A percentile compares a stretch with the other conserved stretches of the same genome.
Evolutionary conservation across 441 rosid species (phyloP).

Genomic region (Mallotus repandus): DNA sequence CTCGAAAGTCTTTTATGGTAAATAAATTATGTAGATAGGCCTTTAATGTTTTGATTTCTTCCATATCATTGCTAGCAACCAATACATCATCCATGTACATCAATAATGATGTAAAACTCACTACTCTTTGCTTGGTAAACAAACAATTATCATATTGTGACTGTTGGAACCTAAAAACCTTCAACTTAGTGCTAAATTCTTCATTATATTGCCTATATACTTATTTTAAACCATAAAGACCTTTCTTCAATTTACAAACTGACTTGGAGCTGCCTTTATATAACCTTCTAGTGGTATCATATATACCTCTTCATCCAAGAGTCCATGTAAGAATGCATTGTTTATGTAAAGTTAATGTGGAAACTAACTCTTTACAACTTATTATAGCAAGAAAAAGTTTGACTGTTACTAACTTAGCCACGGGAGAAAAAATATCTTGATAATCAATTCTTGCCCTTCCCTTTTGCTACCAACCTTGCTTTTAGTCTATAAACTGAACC

Average conservation of each 20-base stretch:
- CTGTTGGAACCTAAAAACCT: not conserved
- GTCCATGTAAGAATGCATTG: not conserved
- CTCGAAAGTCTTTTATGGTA: too few relatives aligned
- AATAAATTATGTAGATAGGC: too few relatives aligned
- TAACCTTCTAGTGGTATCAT: not conserved
- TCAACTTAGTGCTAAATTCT: not conserved
- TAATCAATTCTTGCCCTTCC: not conserved
- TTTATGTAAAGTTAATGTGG: not conserved
- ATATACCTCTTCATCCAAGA: not conserved
- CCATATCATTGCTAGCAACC: too few relatives aligned
- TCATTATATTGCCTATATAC: not conserved
- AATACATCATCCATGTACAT: too few relatives aligned
- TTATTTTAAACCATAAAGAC: not conserved
- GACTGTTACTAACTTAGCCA: not conserved
- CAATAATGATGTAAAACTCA: too few relatives aligned
- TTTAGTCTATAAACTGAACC: not conserved
- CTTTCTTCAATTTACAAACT: not conserved
- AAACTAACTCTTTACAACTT: fast-evolving
- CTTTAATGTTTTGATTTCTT: too few relatives aligned
- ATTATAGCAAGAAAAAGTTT: not conserved
- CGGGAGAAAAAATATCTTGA: not conserved
- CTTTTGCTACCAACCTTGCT: not conserved
- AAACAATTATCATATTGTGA: too few relatives aligned
- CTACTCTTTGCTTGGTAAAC: not conserved
- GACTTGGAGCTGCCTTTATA: fast-evolving